Percentiles rank a stretch among this genome's conserved stretches.
phyloP scores from a whole-genome alignment of 768 basidiomycete genomes.

The Auriculariales sp. region DNA sequence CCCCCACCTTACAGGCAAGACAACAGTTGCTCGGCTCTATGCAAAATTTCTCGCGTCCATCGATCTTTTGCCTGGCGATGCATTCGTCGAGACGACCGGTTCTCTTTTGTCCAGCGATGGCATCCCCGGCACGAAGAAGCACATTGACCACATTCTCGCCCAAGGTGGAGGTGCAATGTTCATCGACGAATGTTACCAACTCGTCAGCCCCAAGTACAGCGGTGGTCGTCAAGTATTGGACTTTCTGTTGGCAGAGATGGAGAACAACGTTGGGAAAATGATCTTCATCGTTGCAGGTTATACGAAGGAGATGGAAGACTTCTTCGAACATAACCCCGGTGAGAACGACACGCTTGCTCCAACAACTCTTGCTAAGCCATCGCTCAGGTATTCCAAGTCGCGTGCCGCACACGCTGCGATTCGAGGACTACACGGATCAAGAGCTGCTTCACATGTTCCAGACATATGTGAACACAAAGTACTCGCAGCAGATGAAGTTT shows the following conservation, averaged over 20 bases:
- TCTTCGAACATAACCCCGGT: slow-evolving; percentile 67
- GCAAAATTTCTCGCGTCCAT: slow-evolving; percentile 46
- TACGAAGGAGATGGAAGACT: slow-evolving; percentile 57
- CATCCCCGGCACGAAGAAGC: slow-evolving; percentile 33
- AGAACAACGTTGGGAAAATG: slow-evolving; percentile 46
- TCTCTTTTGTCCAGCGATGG: slow-evolving; percentile 43
- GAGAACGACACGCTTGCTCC: too few species aligned
- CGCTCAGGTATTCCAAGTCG: slow-evolving; percentile 44
- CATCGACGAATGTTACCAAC: slow-evolving; percentile 60
- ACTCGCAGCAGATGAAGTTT: slow-evolving; percentile 33
- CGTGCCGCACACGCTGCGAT: slow-evolving; percentile 46
- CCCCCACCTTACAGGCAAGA: too few species aligned
- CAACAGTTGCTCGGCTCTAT: slow-evolving; percentile 51
- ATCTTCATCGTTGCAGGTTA: slow-evolving; percentile 65
- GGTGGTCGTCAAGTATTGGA: slow-evolving; percentile 36
- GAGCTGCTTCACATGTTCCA: slow-evolving; percentile 45
- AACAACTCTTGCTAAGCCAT: too few species aligned
- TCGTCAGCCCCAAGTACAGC: slow-evolving; percentile 21
- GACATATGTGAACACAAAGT: slow-evolving; percentile 31
- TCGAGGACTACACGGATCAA: slow-evolving; percentile 43
- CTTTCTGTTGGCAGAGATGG: slow-evolving; percentile 61
- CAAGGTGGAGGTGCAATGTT: slow-evolving; percentile 54
- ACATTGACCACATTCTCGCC: slow-evolving; percentile 28
- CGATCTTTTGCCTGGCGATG: slow-evolving; percentile 33
- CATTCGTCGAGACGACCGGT: slow-evolving; percentile 51